Evolutionary conservation across 1,284 basidiomycete genomes (phyloP).

Genomic region (Malassezia equina): DNA sequence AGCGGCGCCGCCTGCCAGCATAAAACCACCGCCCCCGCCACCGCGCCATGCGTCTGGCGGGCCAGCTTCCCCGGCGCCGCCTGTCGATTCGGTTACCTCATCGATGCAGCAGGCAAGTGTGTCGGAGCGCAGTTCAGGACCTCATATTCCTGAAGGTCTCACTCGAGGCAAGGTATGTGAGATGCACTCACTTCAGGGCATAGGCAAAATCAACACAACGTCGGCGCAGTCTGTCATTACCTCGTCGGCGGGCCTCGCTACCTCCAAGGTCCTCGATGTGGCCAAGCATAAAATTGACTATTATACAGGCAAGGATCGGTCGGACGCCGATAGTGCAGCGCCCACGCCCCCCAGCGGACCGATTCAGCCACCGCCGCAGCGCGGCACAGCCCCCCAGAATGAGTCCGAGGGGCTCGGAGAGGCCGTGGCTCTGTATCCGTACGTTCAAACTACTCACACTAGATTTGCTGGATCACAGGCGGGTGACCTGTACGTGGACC

Average conservation of each 20-base stretch:
- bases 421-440: slow-evolving; percentile 16
- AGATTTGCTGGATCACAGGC: slow-evolving; percentile 22
- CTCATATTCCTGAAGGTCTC: slow-evolving; percentile 1
- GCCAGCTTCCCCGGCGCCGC: neutral
- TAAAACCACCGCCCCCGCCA: neutral
- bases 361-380: neutral
- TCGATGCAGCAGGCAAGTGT: neutral
- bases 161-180: slow-evolving; percentile 11
- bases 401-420: neutral
- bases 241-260: neutral
- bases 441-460: neutral
- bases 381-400: neutral
- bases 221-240: neutral
- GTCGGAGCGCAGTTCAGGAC: neutral
- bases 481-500: slow-evolving; percentile 24
- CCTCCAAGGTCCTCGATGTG: neutral
- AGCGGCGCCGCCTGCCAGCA: neutral
- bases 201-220: slow-evolving; percentile 8
- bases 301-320: neutral
- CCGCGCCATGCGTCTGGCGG: neutral
- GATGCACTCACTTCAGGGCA: slow-evolving; percentile 2
- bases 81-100: neutral
- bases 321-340: neutral
- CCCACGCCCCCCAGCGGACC: neutral
- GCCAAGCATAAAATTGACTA: neutral